These are phyloP conservation scores for Penstemon barbatus DNA, from an alignment of 257 asterid species.

Conservation along the genomic window DNA sequence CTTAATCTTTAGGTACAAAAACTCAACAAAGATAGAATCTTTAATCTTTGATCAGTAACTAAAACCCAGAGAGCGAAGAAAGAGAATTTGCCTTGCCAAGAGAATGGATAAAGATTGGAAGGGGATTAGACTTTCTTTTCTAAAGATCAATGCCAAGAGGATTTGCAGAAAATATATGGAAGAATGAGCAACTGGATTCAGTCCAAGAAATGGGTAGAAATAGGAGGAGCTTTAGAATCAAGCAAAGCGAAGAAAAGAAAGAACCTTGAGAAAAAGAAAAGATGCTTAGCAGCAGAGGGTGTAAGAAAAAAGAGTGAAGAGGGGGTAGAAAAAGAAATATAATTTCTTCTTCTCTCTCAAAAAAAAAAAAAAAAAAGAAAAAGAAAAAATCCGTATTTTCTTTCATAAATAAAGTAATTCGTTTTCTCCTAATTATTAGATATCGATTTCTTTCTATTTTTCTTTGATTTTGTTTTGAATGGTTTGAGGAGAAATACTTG, in stretches of 20 bases:
- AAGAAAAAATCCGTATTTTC: background rate
- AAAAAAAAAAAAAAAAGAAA: too few species aligned
- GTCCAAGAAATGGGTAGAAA: conserved; percentile 49
- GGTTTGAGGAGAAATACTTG: background rate
- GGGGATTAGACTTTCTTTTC: conserved; percentile 39
- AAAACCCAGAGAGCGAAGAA: conserved; percentile 37
- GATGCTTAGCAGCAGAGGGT: conserved; percentile 56
- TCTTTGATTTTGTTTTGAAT: conserved; percentile 3
- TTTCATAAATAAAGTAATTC: background rate
- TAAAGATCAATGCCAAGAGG: conserved; percentile 50
- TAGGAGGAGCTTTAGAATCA: conserved; percentile 40
- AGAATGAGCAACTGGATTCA: conserved; percentile 32
- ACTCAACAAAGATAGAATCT: conserved; percentile 31
- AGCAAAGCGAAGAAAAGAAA: conserved; percentile 31
- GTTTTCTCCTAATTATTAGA: background rate
- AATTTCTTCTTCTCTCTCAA: background rate
- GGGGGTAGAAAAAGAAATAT: conserved; percentile 23
- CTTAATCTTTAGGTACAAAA: conserved; percentile 12
- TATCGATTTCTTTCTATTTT: background rate
- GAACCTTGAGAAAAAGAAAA: conserved; percentile 23
- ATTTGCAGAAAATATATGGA: conserved; percentile 33
- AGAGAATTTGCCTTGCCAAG: conserved; percentile 29
- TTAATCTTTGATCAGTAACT: conserved; percentile 44
- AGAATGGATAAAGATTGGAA: conserved; percentile 22
- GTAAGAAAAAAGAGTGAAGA: conserved; percentile 37